These are phyloP conservation scores for Sporothrix globosa DNA, from an alignment of 2,329 filamentous ascomycete genomes.

Conservation along the genomic window DNA sequence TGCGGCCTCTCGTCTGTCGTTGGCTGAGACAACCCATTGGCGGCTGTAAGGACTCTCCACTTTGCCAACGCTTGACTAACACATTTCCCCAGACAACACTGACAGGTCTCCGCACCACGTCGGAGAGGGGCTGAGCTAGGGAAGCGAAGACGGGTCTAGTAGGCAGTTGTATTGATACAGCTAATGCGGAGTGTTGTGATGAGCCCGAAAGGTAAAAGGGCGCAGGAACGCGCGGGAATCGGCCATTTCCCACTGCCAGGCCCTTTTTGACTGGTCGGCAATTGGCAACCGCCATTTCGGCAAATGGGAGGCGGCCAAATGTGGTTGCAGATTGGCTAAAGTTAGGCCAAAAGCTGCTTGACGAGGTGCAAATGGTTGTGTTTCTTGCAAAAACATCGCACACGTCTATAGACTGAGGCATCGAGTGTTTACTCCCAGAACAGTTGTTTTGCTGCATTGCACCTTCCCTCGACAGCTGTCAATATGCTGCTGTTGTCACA, in stretches of 20 bases:
- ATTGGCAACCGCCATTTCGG: constrained; percentile 28
- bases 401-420: background rate
- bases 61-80: background rate
- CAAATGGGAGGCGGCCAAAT: constrained; percentile 28
- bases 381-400: too few species aligned
- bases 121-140: background rate
- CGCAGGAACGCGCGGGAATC: background rate
- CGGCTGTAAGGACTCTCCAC: constrained; percentile 2
- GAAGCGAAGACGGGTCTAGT: background rate
- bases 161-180: too few species aligned
- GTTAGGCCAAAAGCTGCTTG: background rate
- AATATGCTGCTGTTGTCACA: background rate
- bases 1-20: background rate
- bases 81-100: background rate
- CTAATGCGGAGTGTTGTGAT: background rate
- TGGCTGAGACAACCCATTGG: constrained; percentile 1
- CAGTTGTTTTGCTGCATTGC: background rate
- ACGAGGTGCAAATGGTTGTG: background rate
- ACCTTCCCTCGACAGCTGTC: constrained; percentile 8
- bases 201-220: background rate
- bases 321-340: background rate
- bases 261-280: constrained; percentile 28
- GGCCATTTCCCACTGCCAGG: constrained; percentile 14
- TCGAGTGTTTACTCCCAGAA: background rate
- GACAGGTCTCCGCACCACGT: background rate